These are phyloP conservation scores for Paradendryphiella salina DNA, from an alignment of 2,329 filamentous ascomycete genomes.

Conservation along the genomic window DNA sequence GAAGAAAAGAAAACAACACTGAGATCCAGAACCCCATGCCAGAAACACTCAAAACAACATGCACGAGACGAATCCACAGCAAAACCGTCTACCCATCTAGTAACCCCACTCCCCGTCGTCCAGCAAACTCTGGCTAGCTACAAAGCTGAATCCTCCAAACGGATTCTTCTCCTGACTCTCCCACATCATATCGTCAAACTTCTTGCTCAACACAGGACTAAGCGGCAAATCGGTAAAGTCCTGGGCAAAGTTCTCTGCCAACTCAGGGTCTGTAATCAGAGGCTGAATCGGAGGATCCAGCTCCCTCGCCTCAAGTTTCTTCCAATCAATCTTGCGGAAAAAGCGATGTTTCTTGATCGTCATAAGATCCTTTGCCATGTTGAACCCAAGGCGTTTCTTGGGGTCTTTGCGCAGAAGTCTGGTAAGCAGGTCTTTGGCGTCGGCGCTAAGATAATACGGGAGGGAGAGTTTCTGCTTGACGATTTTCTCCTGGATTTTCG, in stretches of 20 bases:
- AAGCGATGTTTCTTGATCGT: slow-evolving; percentile 91
- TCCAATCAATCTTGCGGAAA: slow-evolving; percentile 97
- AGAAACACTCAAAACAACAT: neutral
- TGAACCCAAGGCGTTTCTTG: slow-evolving; percentile 80
- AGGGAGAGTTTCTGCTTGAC: slow-evolving; percentile 86
- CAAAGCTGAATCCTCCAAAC: slow-evolving; percentile 59
- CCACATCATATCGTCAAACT: slow-evolving; percentile 31
- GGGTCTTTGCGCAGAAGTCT: slow-evolving; percentile 91
- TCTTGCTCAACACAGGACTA: slow-evolving; percentile 63
- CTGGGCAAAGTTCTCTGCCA: slow-evolving; percentile 93
- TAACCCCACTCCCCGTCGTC: slow-evolving; percentile 44
- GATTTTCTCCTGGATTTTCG: slow-evolving; percentile 95
- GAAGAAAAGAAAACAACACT: neutral
- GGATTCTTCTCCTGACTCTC: slow-evolving; percentile 51
- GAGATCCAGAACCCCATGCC: neutral
- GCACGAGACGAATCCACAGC: neutral
- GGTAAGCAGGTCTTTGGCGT: slow-evolving; percentile 92
- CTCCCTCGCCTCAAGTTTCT: slow-evolving; percentile 78
- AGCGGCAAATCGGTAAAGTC: slow-evolving; percentile 88
- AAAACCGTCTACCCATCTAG: slow-evolving; percentile 19
- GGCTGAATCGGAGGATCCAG: slow-evolving; percentile 87
- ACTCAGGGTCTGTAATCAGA: slow-evolving; percentile 89
- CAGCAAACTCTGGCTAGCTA: slow-evolving; percentile 56
- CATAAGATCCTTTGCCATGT: slow-evolving; percentile 84
- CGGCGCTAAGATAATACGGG: slow-evolving; percentile 86